phyloP scores from a whole-genome alignment of 352 stramenopile genomes.

The Phytophthora fragariae region DNA sequence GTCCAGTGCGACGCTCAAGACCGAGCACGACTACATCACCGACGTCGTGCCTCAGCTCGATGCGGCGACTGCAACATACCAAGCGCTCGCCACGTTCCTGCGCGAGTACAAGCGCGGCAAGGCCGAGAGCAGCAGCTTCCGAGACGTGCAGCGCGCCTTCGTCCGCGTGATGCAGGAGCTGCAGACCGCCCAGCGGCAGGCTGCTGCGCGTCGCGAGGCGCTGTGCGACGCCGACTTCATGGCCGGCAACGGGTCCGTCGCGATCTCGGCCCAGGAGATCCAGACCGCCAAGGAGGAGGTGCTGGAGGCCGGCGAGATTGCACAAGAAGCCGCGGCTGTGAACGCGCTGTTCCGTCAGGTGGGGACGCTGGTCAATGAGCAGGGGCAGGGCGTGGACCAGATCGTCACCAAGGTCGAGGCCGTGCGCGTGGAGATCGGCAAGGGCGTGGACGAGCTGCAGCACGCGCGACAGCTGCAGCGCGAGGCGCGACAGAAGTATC shows the following conservation, averaged over 20 bases:
- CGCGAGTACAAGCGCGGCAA: conserved; percentile 66
- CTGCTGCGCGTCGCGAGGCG: conserved; percentile 59
- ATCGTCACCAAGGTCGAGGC: conserved; percentile 80
- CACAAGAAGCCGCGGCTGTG: conserved; percentile 66
- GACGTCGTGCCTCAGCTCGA: conserved; percentile 60
- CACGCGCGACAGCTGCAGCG: conserved; percentile 67
- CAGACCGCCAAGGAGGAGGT: conserved; percentile 83
- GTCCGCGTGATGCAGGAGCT: conserved; percentile 77
- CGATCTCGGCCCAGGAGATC: conserved; percentile 68
- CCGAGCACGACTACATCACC: conserved; percentile 64
- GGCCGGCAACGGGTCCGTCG: conserved; percentile 41
- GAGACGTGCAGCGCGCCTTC: conserved; percentile 65
- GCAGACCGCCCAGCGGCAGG: conserved; percentile 65
- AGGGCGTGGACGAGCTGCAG: conserved; percentile 72
- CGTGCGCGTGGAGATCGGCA: conserved; percentile 78
- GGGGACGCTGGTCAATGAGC: conserved; percentile 63
- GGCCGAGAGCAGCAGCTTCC: conserved; percentile 55
- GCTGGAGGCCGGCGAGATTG: conserved; percentile 70
- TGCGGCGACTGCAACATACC: conserved; percentile 66
- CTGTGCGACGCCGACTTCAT: conserved; percentile 81
- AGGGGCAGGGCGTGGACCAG: conserved; percentile 73
- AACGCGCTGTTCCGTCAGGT: conserved; percentile 79
- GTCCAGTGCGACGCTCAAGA: conserved; percentile 47
- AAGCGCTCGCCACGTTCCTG: conserved; percentile 66
- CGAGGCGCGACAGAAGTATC: conserved; percentile 72